Conservation (phyloP, 73 alveolate species). For the Urostyla sp. region DNA sequence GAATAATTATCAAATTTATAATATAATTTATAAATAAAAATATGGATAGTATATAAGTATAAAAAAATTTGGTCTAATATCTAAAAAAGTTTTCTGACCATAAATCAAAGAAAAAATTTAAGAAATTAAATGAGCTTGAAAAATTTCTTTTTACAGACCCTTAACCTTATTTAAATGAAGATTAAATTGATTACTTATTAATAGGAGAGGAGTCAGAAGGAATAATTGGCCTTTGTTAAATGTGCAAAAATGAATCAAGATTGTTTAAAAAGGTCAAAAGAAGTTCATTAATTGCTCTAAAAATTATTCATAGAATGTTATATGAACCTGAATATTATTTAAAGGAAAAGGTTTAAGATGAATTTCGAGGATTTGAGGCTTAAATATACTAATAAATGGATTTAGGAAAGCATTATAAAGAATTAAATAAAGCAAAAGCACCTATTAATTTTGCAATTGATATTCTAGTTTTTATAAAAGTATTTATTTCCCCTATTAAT, state of each 20-base stretch:
- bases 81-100: conserved; percentile 42
- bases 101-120: conserved; percentile 39
- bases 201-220: conserved; percentile 42
- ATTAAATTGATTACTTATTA: conserved; percentile 36
- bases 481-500: background rate
- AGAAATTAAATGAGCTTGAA: conserved; percentile 12
- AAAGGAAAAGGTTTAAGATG: conserved; percentile 39
- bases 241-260: conserved; percentile 10
- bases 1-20: too few relatives aligned
- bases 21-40: too few relatives aligned
- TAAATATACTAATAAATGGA: conserved; percentile 26
- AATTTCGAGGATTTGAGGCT: conserved; percentile 47
- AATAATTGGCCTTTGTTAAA: conserved; percentile 14
- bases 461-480: conserved; percentile 13
- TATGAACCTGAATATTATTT: background rate
- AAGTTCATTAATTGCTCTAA: conserved; percentile 5
- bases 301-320: conserved; percentile 25
- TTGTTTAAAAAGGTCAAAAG: conserved; percentile 34
- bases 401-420: conserved; percentile 34
- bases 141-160: conserved; percentile 34
- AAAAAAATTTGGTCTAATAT: conserved; percentile 20
- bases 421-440: conserved; percentile 5
- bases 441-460: conserved; percentile 23
- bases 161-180: conserved; percentile 31
- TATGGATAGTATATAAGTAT: too few relatives aligned